A percentile compares a stretch with the other conserved stretches of the same genome.
Evolutionary conservation across 257 asterid genomes (phyloP).

Genomic region (Rauvolfia tetraphylla): DNA sequence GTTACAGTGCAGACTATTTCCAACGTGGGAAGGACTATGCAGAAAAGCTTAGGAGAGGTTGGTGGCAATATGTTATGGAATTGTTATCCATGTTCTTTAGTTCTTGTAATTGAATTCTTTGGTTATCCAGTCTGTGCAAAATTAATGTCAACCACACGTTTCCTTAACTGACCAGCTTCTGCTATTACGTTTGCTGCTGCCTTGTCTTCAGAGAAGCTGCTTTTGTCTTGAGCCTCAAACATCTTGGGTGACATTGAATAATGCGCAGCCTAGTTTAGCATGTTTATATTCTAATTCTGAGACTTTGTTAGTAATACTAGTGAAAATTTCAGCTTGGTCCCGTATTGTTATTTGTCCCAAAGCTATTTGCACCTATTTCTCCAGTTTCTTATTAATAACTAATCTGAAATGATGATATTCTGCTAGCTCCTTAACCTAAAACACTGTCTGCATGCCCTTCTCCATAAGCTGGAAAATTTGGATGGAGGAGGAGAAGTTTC

Average conservation of each 20-base stretch:
- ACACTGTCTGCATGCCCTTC: background rate
- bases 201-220: background rate
- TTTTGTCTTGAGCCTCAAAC: background rate
- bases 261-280: background rate
- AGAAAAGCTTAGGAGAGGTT: constrained; percentile 78
- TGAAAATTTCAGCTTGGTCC: background rate
- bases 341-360: background rate
- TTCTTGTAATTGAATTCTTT: background rate
- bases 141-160: background rate
- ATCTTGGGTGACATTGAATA: background rate
- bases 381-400: background rate
- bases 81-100: background rate
- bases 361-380: background rate
- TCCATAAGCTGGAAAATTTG: background rate
- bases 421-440: background rate
- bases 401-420: background rate
- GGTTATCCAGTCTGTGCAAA: constrained; percentile 1
- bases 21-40: constrained; percentile 92
- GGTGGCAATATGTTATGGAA: constrained; percentile 22
- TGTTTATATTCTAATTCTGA: background rate
- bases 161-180: constrained; percentile 1
- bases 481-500: background rate
- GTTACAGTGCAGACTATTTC: constrained; percentile 81
- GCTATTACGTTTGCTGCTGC: constrained; percentile 9
- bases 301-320: background rate